Conservation (phyloP, 768 basidiomycete species). For the Suillus cothurnatus region DNA sequence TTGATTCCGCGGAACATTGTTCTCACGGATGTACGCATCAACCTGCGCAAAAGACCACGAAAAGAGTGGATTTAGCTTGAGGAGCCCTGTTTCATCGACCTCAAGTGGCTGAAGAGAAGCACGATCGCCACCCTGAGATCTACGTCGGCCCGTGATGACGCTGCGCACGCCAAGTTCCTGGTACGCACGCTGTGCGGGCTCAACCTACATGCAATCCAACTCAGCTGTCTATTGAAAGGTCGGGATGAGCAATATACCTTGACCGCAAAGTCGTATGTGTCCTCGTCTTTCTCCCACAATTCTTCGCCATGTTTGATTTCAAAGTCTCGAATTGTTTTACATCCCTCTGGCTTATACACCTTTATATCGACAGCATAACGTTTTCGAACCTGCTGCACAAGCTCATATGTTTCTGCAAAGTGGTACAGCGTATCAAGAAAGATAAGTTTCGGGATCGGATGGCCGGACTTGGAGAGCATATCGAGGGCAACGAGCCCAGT, state of each 20-base stretch:
- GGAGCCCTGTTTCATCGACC: conserved; percentile 83
- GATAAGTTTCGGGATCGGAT: conserved; percentile 77
- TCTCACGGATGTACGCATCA: conserved; percentile 78
- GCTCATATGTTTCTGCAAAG: conserved; percentile 89
- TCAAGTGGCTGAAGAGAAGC: conserved; percentile 83
- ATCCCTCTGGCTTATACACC: conserved; percentile 79
- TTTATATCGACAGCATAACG: conserved; percentile 74
- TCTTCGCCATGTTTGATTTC: conserved; percentile 76
- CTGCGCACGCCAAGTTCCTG: conserved; percentile 73
- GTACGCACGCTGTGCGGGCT: conserved; percentile 91
- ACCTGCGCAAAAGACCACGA: conserved; percentile 85
- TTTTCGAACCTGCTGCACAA: conserved; percentile 79
- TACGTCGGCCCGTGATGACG: conserved; percentile 93
- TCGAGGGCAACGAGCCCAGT: conserved; percentile 93
- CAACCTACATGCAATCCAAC: conserved; percentile 52
- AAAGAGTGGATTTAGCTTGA: conserved; percentile 95
- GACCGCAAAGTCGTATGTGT: conserved; percentile 86
- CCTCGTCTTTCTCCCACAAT: conserved; percentile 89
- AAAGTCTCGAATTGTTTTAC: conserved; percentile 69
- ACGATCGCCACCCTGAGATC: conserved; percentile 92
- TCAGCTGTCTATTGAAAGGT: neutral
- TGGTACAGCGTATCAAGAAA: conserved; percentile 98
- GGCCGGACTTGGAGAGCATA: conserved; percentile 75
- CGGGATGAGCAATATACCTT: conserved; percentile 57
- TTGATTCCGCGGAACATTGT: conserved; percentile 86